Conservation (phyloP, 1,284 basidiomycete genomes). For the Cutaneotrichosporon mucoides region DNA sequence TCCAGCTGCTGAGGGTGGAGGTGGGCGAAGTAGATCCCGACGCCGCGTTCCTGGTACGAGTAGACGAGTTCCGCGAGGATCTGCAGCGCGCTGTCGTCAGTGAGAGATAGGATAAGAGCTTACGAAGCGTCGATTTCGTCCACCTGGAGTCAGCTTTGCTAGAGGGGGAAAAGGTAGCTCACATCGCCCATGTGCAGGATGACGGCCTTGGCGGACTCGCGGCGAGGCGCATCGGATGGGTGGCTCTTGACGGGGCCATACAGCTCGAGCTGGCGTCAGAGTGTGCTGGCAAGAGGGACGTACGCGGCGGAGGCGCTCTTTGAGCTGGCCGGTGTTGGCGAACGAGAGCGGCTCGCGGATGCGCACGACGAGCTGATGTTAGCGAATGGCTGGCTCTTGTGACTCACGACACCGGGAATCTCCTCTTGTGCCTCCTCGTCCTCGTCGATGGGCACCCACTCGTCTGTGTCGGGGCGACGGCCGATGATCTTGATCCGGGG, state of each 20-base stretch:
- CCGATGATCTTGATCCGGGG: constrained; percentile 70
- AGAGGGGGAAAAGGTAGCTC: constrained; percentile 5
- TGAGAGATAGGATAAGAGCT: too few species aligned
- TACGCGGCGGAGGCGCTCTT: constrained; percentile 67
- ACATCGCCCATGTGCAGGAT: constrained; percentile 80
- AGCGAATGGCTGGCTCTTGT: not conserved
- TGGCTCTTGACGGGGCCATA: constrained; percentile 73
- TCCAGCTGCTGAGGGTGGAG: constrained; percentile 58
- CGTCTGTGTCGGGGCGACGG: constrained; percentile 69
- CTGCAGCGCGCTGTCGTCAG: constrained; percentile 75
- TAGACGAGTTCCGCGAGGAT: constrained; percentile 76
- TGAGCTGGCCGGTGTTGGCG: constrained; percentile 81
- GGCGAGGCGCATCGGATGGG: constrained; percentile 76
- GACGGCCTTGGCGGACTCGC: constrained; percentile 68
- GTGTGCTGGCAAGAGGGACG: constrained; percentile 10
- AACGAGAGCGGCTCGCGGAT: constrained; percentile 79
- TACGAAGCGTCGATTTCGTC: constrained; percentile 80
- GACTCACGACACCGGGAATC: constrained; percentile 58
- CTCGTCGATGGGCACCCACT: constrained; percentile 75
- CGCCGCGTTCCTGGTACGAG: constrained; percentile 66
- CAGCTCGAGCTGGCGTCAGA: constrained; percentile 49
- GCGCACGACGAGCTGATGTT: constrained; percentile 61
- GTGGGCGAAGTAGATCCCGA: constrained; percentile 74
- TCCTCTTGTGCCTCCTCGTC: constrained; percentile 73
- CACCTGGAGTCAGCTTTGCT: constrained; percentile 52